Evolutionary conservation across 2,329 filamentous ascomycete genomes (phyloP).

Genomic region (Paramyrothecium roridum): DNA sequence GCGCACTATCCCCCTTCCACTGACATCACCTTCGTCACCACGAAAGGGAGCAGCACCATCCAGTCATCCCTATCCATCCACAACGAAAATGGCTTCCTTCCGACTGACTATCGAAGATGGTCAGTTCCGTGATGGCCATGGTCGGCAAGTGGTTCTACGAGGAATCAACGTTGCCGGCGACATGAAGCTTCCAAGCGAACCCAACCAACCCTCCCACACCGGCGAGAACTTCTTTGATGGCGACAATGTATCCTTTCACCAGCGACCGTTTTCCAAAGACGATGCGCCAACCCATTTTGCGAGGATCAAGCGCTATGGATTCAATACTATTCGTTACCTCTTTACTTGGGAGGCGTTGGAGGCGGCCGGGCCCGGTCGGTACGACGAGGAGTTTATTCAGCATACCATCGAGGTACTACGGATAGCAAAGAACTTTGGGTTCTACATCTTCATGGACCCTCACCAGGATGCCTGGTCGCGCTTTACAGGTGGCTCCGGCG

Average conservation of each 20-base stretch:
- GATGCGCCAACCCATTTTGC: constrained; percentile 87
- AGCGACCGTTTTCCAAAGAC: constrained; percentile 76
- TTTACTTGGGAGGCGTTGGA: constrained; percentile 99
- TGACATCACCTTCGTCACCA: background rate
- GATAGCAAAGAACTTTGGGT: constrained; percentile 83
- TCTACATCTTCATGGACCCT: constrained; percentile 97
- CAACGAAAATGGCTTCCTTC: constrained; percentile 62
- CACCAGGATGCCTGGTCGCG: constrained; percentile 99
- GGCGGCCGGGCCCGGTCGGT: constrained; percentile 81
- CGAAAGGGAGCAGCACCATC: background rate
- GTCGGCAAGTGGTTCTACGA: constrained; percentile 82
- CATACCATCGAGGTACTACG: constrained; percentile 85
- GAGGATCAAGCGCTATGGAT: constrained; percentile 82
- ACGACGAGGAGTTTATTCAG: constrained; percentile 90
- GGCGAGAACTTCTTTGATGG: constrained; percentile 83
- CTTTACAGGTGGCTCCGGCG: constrained; percentile 89
- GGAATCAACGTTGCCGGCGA: constrained; percentile 94
- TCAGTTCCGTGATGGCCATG: constrained; percentile 76
- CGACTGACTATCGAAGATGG: constrained; percentile 81
- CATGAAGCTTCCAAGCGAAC: constrained; percentile 80
- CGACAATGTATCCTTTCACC: constrained; percentile 85
- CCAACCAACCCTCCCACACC: constrained; percentile 78
- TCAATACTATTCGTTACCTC: constrained; percentile 93
- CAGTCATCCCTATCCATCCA: background rate
- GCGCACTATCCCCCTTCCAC: background rate